phyloP scores from a whole-genome alignment of 139 green algal genomes.

The Chlorella sp. region DNA sequence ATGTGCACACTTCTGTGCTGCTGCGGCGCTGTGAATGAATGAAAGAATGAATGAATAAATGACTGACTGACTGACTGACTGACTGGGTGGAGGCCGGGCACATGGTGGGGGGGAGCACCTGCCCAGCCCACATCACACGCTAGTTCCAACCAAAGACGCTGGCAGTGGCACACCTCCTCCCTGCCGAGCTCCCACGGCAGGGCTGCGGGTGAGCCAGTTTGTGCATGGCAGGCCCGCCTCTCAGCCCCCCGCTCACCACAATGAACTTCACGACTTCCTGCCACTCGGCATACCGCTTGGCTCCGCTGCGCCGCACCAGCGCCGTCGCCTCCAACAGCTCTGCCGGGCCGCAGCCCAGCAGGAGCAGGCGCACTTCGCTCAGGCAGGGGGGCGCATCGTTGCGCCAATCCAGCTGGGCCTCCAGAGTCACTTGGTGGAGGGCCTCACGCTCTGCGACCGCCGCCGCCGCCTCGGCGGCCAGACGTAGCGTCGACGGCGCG shows the following conservation, averaged over 20 bases:
- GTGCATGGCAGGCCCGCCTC: too few relatives aligned
- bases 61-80: too few relatives aligned
- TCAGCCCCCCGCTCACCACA: too few relatives aligned
- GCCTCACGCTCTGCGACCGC: not conserved
- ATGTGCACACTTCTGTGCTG: too few relatives aligned
- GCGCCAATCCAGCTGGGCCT: conserved; percentile 31
- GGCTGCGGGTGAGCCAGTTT: too few relatives aligned
- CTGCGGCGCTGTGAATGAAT: too few relatives aligned
- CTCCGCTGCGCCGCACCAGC: conserved; percentile 33
- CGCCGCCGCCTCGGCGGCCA: not conserved
- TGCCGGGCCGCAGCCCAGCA: conserved; percentile 35
- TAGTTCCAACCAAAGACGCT: too few relatives aligned
- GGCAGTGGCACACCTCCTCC: too few relatives aligned
- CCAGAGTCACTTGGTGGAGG: not conserved
- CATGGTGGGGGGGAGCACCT: too few relatives aligned
- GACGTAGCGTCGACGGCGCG: not conserved
- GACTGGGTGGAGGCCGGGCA: too few relatives aligned
- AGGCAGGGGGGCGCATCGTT: conserved; percentile 43
- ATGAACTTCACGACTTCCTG: conserved; percentile 42
- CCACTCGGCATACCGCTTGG: conserved; percentile 44
- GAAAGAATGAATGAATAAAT: too few relatives aligned
- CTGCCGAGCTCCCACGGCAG: not conserved
- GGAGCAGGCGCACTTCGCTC: conserved; percentile 26
- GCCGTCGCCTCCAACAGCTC: not conserved
- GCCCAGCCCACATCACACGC: too few relatives aligned